Evolutionary conservation across 306 rosid genomes (phyloP).

Genomic region (Sphenostylis stenocarpa): DNA sequence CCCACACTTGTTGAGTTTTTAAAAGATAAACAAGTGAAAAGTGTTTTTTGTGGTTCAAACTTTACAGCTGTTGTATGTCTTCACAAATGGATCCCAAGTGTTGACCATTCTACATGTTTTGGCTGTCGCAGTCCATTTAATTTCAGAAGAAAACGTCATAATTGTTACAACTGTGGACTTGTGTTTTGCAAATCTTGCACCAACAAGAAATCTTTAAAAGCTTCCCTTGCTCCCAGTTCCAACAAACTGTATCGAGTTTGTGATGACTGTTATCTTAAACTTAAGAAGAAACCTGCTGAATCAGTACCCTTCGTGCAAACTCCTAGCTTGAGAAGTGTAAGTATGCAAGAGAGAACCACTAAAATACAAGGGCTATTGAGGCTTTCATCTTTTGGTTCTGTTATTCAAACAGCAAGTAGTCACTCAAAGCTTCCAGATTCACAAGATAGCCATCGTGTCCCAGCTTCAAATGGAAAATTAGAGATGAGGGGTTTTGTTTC

Average conservation of each 20-base stretch:
- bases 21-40: constrained; percentile 75
- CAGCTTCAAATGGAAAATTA: constrained; percentile 53
- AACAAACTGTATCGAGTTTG: constrained; percentile 87
- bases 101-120: constrained; percentile 80
- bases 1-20: constrained; percentile 76
- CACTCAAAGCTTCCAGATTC: constrained; percentile 50
- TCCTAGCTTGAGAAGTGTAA: constrained; percentile 48
- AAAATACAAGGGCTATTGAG: constrained; percentile 64
- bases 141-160: constrained; percentile 92
- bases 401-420: constrained; percentile 51
- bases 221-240: constrained; percentile 85
- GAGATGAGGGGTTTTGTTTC: constrained; percentile 41
- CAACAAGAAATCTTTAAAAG: constrained; percentile 76
- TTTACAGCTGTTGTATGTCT: constrained; percentile 82
- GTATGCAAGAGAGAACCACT: constrained; percentile 43
- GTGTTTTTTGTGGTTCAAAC: constrained; percentile 87
- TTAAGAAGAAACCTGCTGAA: constrained; percentile 65
- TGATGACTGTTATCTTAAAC: constrained; percentile 73
- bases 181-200: constrained; percentile 92
- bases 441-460: constrained; percentile 53
- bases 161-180: constrained; percentile 94
- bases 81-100: constrained; percentile 83
- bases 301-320: constrained; percentile 43
- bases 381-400: constrained; percentile 80
- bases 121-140: constrained; percentile 80